A percentile compares a stretch with the other conserved stretches of the same genome.
These are phyloP conservation scores for Aspergillus aculeatinus DNA, from an alignment of 2,329 filamentous ascomycete species.

Conservation along the genomic window DNA sequence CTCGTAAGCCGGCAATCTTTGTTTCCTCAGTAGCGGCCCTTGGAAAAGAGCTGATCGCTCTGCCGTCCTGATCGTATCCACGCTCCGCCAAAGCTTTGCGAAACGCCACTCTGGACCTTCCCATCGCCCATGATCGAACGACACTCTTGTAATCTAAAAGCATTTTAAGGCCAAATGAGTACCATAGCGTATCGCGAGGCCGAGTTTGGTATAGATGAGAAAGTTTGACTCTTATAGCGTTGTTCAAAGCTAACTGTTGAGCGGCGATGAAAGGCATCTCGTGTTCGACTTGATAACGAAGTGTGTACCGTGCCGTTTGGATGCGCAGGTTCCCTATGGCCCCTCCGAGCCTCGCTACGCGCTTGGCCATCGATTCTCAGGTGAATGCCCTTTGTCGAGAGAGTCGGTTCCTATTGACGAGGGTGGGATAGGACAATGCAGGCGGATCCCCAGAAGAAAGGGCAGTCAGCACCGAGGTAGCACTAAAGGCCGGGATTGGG, in stretches of 20 bases:
- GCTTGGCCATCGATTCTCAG: too few relatives aligned
- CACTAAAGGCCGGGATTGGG: not conserved
- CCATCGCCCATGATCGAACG: constrained; percentile 48
- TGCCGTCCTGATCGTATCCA: constrained; percentile 45
- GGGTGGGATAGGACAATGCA: not conserved
- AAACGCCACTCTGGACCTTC: constrained; percentile 49
- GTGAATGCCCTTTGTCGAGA: too few relatives aligned
- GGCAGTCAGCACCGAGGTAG: not conserved
- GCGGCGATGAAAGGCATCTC: constrained; percentile 24
- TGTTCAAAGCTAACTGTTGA: constrained; percentile 2
- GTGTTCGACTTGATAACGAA: not conserved
- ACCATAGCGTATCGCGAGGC: constrained; percentile 49
- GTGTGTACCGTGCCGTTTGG: not conserved
- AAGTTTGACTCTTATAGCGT: constrained; percentile 41
- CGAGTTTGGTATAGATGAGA: constrained; percentile 38
- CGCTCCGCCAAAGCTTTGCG: constrained; percentile 44
- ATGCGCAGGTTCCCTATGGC: not conserved
- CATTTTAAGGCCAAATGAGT: constrained; percentile 40
- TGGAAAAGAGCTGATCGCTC: constrained; percentile 14
- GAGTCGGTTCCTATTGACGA: not conserved
- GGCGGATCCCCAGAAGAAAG: not conserved
- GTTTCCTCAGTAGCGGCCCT: constrained; percentile 9
- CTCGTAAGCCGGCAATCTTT: not conserved
- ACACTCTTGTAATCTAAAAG: constrained; percentile 39
- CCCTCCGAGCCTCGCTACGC: too few relatives aligned